These are phyloP conservation scores for Panicum virgatum DNA, from an alignment of 202 grass and related monocot genomes.

Conservation along the genomic window DNA sequence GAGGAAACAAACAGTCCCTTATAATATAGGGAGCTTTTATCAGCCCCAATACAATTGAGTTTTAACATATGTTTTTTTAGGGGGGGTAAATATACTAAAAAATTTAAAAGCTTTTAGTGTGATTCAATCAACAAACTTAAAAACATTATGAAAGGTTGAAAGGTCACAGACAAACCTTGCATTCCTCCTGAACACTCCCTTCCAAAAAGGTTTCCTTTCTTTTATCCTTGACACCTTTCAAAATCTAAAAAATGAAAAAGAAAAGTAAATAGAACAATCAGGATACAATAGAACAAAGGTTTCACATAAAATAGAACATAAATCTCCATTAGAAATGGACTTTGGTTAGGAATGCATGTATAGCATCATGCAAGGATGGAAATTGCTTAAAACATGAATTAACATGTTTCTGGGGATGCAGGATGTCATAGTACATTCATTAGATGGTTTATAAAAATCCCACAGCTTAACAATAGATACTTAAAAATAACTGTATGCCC, in stretches of 20 bases:
- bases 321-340: neutral
- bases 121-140: slow-evolving; percentile 19
- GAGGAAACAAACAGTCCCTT: neutral
- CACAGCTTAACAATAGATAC: neutral
- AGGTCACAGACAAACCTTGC: slow-evolving; percentile 50
- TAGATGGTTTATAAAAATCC: slow-evolving; percentile 2
- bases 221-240: slow-evolving; percentile 53
- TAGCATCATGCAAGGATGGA: neutral
- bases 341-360: slow-evolving; percentile 1
- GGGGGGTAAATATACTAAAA: neutral
- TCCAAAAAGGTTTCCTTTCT: slow-evolving; percentile 47
- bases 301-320: slow-evolving; percentile 14
- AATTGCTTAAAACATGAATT: neutral
- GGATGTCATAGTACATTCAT: neutral
- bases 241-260: slow-evolving; percentile 25
- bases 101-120: neutral
- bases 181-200: slow-evolving; percentile 47
- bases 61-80: too few relatives aligned
- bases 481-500: neutral
- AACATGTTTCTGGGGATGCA: neutral
- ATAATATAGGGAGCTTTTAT: neutral
- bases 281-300: slow-evolving; percentile 15
- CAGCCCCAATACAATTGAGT: neutral
- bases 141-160: slow-evolving; percentile 25
- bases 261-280: slow-evolving; percentile 19